Base-by-base conservation (phyloP, 495 filamentous ascomycete genomes). In the Penicillium odoratum region DNA sequence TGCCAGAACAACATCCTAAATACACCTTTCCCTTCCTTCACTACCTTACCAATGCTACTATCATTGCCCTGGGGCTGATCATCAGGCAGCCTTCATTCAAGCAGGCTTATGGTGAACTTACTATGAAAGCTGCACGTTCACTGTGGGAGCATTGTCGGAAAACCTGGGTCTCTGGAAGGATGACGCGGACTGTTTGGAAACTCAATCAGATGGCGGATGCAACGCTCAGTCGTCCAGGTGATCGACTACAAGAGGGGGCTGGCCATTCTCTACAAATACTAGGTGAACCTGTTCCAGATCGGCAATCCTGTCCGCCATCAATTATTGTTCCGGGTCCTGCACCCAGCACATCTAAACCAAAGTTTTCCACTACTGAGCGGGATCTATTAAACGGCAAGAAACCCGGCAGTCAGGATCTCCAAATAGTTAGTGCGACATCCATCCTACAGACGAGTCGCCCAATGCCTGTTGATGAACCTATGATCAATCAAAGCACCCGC, bases 121-220 rank as follows among this genome's bases (percentile, higher is more conserved):
- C 61, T 1, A 7, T 70, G 3, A 53, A 63, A 16, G 65, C 62
- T 6, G 58, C 64, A 5, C 16, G 34, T 29, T 60, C 60, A 4
- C 53, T 70, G 5, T 57, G 60, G 44, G 52, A 59, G 0, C 67
- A 65, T 47, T 71, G 66, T 38, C 59, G 46, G 28, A 66, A 57
- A 29, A 71, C 68, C 8, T 71, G 68, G 66, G 60, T 69, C 3
- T 71, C 68, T 3, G 66, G 66, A 3, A 67, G 57, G 50, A 63
- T 71, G 60, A 43, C 60, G 7, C 61, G 60, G 28, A 54, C 61
- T 31, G 59, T 69, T 9, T 60, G 61, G 51, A 63, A 57, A n/a
- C 36, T 71, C n/a, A 65, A 67, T 34, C 59, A 64, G 34, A 71
- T 61, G 52, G 60, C 56, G 8, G 52, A 60, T 30, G 52, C 55